These are phyloP conservation scores for Paraphaeosphaeria sporulosa DNA, from an alignment of 2,329 filamentous ascomycete species.

Conservation along the genomic window DNA sequence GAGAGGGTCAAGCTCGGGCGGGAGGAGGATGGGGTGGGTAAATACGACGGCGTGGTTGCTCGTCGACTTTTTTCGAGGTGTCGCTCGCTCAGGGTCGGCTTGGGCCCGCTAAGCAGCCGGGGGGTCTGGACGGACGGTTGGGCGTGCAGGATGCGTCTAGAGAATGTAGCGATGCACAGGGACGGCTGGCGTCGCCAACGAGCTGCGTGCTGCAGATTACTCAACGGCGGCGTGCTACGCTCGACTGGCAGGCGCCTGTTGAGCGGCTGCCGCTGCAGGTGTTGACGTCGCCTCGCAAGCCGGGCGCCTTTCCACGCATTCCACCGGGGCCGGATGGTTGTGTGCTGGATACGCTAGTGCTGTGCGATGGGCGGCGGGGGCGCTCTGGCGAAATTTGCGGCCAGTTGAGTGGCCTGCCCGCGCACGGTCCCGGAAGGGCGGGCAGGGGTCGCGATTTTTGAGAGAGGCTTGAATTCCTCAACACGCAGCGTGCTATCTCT, in stretches of 20 bases:
- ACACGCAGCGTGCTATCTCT: slow-evolving; percentile 29
- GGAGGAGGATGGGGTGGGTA: slow-evolving; percentile 29
- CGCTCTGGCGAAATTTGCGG: slow-evolving; percentile 10
- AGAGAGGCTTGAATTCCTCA: slow-evolving; percentile 41
- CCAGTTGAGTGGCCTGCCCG: slow-evolving; percentile 13
- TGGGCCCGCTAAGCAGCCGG: slow-evolving; percentile 24
- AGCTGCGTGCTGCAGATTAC: not conserved
- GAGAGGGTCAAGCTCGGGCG: slow-evolving; percentile 16
- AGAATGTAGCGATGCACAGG: slow-evolving; percentile 1
- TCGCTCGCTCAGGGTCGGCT: slow-evolving; percentile 19
- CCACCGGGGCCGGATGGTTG: not conserved
- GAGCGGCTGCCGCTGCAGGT: not conserved
- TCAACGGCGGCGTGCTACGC: not conserved
- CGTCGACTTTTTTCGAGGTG: slow-evolving; percentile 37
- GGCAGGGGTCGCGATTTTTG: slow-evolving; percentile 44
- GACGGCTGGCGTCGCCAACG: not conserved
- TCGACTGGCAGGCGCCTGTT: not conserved
- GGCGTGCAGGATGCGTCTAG: slow-evolving; percentile 12
- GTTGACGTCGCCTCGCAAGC: slow-evolving; percentile 8
- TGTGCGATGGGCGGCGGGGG: not conserved
- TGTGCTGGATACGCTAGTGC: slow-evolving; percentile 2
- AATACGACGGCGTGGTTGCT: slow-evolving; percentile 19
- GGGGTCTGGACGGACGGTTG: slow-evolving; percentile 12
- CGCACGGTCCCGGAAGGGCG: slow-evolving; percentile 29
- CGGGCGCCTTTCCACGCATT: not conserved